phyloP scores from a whole-genome alignment of 257 asterid genomes.

The Ophiorrhiza pumila region DNA sequence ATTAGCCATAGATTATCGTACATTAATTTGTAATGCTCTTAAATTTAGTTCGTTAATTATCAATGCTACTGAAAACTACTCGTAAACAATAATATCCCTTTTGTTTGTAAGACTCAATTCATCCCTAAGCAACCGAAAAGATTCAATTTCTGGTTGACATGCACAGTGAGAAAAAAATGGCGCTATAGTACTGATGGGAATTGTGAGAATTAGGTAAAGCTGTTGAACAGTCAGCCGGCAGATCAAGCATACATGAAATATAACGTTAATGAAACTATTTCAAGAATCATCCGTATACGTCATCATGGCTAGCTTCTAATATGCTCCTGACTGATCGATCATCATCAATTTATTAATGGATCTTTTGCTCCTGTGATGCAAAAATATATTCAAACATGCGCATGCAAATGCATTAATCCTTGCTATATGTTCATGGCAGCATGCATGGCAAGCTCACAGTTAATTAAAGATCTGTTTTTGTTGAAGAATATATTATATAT shows the following conservation, averaged over 20 bases:
- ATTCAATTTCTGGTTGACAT: not conserved
- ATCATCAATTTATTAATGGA: too few relatives aligned
- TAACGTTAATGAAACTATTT: not conserved
- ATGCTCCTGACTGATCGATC: too few relatives aligned
- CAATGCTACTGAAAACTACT: not conserved
- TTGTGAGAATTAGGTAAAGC: slow-evolving; percentile 59
- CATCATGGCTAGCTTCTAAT: not conserved
- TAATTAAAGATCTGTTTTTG: not conserved
- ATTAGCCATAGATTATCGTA: too few relatives aligned
- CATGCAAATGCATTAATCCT: too few relatives aligned
- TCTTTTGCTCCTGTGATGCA: not conserved
- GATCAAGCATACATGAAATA: not conserved
- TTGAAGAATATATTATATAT: not conserved
- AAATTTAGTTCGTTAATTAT: not conserved
- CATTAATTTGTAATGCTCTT: not conserved
- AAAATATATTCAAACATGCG: not conserved
- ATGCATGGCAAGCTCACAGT: too few relatives aligned
- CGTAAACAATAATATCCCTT: not conserved
- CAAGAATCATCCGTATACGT: not conserved
- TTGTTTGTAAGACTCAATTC: not conserved
- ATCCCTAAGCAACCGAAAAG: not conserved
- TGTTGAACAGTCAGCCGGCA: slow-evolving; percentile 43
- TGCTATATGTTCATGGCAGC: too few relatives aligned
- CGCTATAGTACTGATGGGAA: slow-evolving; percentile 18
- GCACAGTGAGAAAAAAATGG: not conserved